Evolutionary conservation across 441 rosid species (phyloP), one percentile per base, ranked within the genome.

Genomic region (Syzygium syzygioides): DNA sequence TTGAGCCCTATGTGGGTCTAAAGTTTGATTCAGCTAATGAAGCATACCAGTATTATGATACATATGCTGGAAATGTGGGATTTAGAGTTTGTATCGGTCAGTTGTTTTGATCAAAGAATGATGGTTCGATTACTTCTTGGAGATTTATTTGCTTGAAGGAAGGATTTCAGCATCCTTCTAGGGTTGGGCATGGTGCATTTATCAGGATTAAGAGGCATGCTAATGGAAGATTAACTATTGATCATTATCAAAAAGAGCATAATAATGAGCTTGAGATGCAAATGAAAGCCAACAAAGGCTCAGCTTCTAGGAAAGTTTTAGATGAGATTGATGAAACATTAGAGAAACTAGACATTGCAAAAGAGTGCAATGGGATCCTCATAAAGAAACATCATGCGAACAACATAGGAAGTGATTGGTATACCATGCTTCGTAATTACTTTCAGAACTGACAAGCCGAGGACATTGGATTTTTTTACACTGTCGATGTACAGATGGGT

Each of bases 331-430:
- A 91, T 89, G 93, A 91, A 85, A 96, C 95, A 86, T 89, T 94
- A 89, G 94, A 92, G 52, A 90, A 95, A 30, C 57, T 55, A 30
- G 94, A 91, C 91, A 88, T 93, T 41, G 91, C 90, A 79, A 93
- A 92, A 91, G 86, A 91, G 86, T 92, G 91, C 79, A 90, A 87
- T 55, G 89, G 88, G 84, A 88, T 86, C 55, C 91, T 90, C 90
- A n/a, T 90, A 79, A 91, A 86, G 54, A 92, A 90, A 85, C 85
- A 86, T 87, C 91, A 85, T 86, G 92, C 91, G 86, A 95, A 93
- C 90, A 92, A 91, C 56, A 93, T 96, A 83, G 96, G 96, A 54
- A 94, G 92, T 88, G 95, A 94, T 89, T 95, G 98, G 97, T 95
- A 95, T 87, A 59, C 89, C 17, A 56, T 93, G 87, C 96, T 97